phyloP scores from a whole-genome alignment of 257 asterid species.

The Nyctanthes arbortristis region DNA sequence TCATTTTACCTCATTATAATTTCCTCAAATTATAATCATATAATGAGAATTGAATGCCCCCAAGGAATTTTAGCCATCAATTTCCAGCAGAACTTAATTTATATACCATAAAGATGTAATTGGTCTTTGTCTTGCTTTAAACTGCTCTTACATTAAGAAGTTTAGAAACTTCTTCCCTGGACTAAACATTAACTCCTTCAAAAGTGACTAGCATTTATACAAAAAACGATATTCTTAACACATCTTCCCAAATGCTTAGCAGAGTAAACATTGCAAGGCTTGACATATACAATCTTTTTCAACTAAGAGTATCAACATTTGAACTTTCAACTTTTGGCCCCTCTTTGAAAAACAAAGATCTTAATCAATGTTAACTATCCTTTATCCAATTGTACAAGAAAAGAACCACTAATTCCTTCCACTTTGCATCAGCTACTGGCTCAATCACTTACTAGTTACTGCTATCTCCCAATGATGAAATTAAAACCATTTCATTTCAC shows the following conservation, averaged over 20 bases:
- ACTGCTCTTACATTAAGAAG: neutral
- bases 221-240: neutral
- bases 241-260: neutral
- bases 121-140: neutral
- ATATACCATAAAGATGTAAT: neutral
- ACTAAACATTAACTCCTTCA: neutral
- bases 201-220: slow-evolving; percentile 1
- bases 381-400: neutral
- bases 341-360: neutral
- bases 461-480: neutral
- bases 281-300: neutral
- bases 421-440: neutral
- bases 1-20: too few relatives aligned
- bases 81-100: neutral
- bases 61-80: neutral
- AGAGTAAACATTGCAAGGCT: neutral
- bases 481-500: neutral
- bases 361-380: neutral
- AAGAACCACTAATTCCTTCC: neutral
- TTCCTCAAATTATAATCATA: too few relatives aligned
- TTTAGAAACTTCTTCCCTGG: neutral
- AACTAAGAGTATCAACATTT: neutral
- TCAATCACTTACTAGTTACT: too few relatives aligned
- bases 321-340: neutral
- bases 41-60: too few relatives aligned